phyloP scores from a whole-genome alignment of 257 asterid species.

The Echites panduratus region DNA sequence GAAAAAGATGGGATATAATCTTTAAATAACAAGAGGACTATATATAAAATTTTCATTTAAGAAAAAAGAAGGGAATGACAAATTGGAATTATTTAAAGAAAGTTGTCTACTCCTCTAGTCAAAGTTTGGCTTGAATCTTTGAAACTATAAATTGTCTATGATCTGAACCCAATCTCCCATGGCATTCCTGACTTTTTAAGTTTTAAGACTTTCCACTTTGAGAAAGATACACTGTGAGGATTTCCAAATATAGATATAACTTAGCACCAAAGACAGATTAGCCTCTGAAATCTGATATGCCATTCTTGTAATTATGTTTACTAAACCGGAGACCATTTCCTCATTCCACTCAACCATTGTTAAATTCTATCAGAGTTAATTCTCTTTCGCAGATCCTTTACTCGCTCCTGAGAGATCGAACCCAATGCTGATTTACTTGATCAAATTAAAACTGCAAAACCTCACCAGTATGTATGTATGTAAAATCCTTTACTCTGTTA shows the following conservation, averaged over 20 bases:
- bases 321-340: constrained; percentile 26
- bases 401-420: not conserved
- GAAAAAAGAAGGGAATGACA: too few relatives aligned
- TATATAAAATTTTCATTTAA: too few relatives aligned
- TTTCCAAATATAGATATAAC: not conserved
- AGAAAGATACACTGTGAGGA: constrained; percentile 1
- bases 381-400: not conserved
- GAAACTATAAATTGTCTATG: not conserved
- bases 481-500: too few relatives aligned
- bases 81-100: too few relatives aligned
- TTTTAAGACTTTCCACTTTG: constrained; percentile 3
- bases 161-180: not conserved
- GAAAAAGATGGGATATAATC: too few relatives aligned
- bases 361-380: constrained; percentile 3
- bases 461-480: too few relatives aligned
- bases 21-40: too few relatives aligned
- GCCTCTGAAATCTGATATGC: not conserved
- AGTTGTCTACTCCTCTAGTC: not conserved
- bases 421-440: not conserved
- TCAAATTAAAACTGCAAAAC: too few relatives aligned
- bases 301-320: constrained; percentile 4
- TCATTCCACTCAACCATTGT: constrained; percentile 12
- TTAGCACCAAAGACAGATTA: constrained; percentile 3
- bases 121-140: not conserved
- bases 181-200: not conserved